Evolutionary conservation across 2,329 filamentous ascomycete genomes (phyloP).

Genomic region (Colletotrichum musicola): DNA sequence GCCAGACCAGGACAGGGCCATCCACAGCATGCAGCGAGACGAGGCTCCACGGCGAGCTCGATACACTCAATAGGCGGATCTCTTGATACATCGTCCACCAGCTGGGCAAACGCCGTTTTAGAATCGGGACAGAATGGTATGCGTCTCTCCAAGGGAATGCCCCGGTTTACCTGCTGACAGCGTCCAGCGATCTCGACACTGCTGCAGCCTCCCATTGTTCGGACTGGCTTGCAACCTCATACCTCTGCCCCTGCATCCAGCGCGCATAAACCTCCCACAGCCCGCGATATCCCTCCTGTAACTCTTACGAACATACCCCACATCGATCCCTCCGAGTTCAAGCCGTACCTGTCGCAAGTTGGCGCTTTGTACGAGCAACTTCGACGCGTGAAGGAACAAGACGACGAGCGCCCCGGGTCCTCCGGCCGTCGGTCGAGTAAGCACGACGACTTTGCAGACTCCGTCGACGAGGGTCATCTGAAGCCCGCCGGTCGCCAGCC

Average conservation of each 20-base stretch:
- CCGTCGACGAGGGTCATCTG: conserved; percentile 59
- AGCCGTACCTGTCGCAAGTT: conserved; percentile 86
- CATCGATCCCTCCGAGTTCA: conserved; percentile 84
- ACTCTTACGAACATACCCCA: conserved; percentile 89
- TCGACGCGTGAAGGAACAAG: conserved; percentile 82
- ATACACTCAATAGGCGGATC: conserved; percentile 88
- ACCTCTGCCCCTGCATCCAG: conserved; percentile 77
- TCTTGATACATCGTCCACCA: conserved; percentile 75
- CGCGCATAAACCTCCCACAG: conserved; percentile 84
- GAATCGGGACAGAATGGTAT: conserved; percentile 89
- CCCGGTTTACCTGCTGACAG: conserved; percentile 8
- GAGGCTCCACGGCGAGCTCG: conserved; percentile 89
- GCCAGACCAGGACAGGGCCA: conserved; percentile 59
- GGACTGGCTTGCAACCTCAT: conserved; percentile 87
- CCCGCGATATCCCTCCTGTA: conserved; percentile 92
- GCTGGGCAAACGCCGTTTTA: conserved; percentile 66
- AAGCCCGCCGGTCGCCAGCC: conserved; percentile 58
- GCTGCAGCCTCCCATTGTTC: conserved; percentile 89
- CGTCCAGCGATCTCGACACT: conserved; percentile 86
- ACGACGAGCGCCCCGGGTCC: conserved; percentile 65
- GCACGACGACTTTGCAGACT: conserved; percentile 57
- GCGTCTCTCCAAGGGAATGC: conserved; percentile 4
- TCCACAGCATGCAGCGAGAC: conserved; percentile 66
- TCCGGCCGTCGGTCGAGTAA: conserved; percentile 51
- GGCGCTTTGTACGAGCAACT: conserved; percentile 91